These are phyloP conservation scores for Pholiota molesta DNA, from an alignment of 768 basidiomycete species.

Conservation along the genomic window DNA sequence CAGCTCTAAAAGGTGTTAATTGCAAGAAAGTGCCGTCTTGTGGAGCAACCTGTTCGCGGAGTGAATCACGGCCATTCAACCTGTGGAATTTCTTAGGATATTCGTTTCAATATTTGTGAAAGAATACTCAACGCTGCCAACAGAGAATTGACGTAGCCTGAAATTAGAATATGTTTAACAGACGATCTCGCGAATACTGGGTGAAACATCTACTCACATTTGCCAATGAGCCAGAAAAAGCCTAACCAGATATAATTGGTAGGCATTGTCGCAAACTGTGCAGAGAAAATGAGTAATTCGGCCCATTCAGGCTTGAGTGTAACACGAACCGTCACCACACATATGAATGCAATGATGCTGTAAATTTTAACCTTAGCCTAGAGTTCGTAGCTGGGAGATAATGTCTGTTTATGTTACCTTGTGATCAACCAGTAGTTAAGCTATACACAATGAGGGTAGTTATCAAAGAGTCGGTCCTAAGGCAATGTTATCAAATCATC, in stretches of 20 bases:
- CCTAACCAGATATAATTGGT: conserved; percentile 50
- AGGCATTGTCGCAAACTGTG: conserved; percentile 48
- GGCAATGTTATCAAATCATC: not conserved
- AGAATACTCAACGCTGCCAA: conserved; percentile 47
- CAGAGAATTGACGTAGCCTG: conserved; percentile 55
- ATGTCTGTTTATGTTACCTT: conserved; percentile 28
- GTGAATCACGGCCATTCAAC: conserved; percentile 48
- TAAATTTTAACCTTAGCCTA: not conserved
- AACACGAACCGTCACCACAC: conserved; percentile 40
- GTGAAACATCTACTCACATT: conserved; percentile 37
- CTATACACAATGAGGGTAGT: conserved; percentile 45
- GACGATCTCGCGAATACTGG: not conserved
- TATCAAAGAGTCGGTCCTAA: conserved; percentile 48
- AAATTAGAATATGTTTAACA: conserved; percentile 3
- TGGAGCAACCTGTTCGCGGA: conserved; percentile 42
- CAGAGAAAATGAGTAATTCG: conserved; percentile 1
- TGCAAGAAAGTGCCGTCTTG: conserved; percentile 38
- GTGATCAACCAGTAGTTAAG: conserved; percentile 47
- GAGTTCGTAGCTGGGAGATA: not conserved
- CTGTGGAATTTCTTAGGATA: conserved; percentile 26
- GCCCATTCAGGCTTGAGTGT: not conserved
- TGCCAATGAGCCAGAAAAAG: conserved; percentile 54
- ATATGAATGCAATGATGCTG: conserved; percentile 43
- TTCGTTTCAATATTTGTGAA: not conserved
- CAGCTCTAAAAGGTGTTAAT: conserved; percentile 32